Base-by-base conservation (phyloP, 371 early-diverging fungal genomes). In the Furculomyces boomerangus region DNA sequence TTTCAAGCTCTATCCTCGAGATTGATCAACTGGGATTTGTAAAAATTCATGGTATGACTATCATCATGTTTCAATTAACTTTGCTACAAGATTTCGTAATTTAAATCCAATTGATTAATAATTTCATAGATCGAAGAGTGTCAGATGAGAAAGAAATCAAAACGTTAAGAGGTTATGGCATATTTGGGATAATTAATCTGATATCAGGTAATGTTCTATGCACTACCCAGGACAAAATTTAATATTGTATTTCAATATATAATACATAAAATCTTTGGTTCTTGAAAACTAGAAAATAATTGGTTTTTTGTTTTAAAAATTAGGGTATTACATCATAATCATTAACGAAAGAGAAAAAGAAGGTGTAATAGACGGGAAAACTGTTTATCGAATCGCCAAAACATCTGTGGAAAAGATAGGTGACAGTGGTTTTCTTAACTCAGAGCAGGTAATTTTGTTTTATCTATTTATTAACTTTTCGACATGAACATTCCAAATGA, bases 251-350 rank as follows among this genome's bases (percentile, higher is more conserved):
- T n/a, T n/a, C n/a, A n/a, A n/a, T n/a, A n/a, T n/a, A n/a, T n/a
- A n/a, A n/a, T n/a, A n/a, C n/a, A n/a, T n/a, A n/a, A n/a, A n/a
- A n/a, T n/a, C n/a, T n/a, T n/a, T n/a, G n/a, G n/a, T n/a, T n/a
- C n/a, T n/a, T n/a, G n/a, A n/a, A n/a, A n/a, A n/a, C n/a, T n/a
- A n/a, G n/a, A n/a, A n/a, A 47, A 16, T 55, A 57, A 7, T 32
- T 18, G 18, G 5, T 20, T 13, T 26, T 3, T 7, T 20, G 5
- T 57, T 29, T 16, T 3, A 56, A 57, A 56, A 52, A 28, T 51
- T 60, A 22, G 90, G 93, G 24, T 81, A 84, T 52, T 83, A 89
- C 55, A 67, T 95, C 61, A 72, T 95, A 39, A 77, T 87, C 31
- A 81, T 92, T 41, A 90, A 90, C 2, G 79, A 78, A 22, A 77